A percentile compares a stretch with the other conserved stretches of the same genome.
These are phyloP conservation scores for Alternaria angustiovoidea DNA, from an alignment of 2,329 filamentous ascomycete genomes.

Conservation along the genomic window DNA sequence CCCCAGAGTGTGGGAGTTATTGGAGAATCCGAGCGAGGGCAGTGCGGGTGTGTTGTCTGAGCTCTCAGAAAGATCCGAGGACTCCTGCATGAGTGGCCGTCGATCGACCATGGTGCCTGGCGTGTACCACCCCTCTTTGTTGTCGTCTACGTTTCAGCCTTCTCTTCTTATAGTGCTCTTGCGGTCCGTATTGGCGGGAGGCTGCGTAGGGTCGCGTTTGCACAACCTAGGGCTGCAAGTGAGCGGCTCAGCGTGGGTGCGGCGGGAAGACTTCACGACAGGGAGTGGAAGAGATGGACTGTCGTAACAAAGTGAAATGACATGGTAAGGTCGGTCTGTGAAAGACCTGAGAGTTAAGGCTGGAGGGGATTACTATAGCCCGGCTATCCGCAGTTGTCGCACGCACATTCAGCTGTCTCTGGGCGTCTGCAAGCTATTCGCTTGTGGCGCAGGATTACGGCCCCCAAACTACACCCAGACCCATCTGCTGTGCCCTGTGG, in stretches of 20 bases:
- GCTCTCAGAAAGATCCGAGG: constrained; percentile 38
- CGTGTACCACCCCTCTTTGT: constrained; percentile 4
- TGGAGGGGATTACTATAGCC: neutral
- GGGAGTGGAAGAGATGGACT: neutral
- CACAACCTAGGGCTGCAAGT: constrained; percentile 8
- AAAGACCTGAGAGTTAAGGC: constrained; percentile 9
- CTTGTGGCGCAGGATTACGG: constrained; percentile 15
- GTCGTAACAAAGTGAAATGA: neutral
- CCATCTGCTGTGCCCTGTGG: constrained; percentile 3
- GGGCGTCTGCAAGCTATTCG: constrained; percentile 16
- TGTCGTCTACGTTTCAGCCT: constrained; percentile 29
- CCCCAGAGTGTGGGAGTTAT: constrained; percentile 33
- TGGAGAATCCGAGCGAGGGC: constrained; percentile 38
- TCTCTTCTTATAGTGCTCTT: constrained; percentile 1
- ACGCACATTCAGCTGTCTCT: constrained; percentile 18
- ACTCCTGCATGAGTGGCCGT: constrained; percentile 40
- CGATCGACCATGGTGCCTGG: constrained; percentile 40
- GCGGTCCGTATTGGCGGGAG: constrained; percentile 5
- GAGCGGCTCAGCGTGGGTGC: constrained; percentile 3
- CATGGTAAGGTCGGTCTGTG: neutral
- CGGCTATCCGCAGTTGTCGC: constrained; percentile 3
- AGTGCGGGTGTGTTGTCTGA: constrained; percentile 38
- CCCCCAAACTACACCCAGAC: constrained; percentile 16
- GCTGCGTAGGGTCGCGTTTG: constrained; percentile 7
- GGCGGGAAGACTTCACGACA: constrained; percentile 1